These are phyloP conservation scores for Dioscorea alata DNA, from an alignment of 106 monocot genomes.

Conservation along the genomic window DNA sequence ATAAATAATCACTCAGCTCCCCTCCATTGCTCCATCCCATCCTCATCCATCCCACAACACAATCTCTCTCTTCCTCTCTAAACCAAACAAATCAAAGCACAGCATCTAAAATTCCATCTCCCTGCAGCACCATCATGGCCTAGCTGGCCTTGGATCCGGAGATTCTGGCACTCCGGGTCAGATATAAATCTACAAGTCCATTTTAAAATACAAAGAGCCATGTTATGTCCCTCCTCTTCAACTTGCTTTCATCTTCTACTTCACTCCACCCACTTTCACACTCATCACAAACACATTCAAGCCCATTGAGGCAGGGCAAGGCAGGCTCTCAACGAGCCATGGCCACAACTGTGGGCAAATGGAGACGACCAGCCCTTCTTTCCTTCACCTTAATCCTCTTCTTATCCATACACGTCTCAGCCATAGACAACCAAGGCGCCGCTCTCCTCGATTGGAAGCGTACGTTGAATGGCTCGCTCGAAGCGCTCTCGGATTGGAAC, in stretches of 20 bases:
- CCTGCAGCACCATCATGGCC: constrained; percentile 14
- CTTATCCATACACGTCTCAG: constrained; percentile 4
- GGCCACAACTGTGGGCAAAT: neutral
- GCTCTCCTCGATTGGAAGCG: constrained; percentile 68
- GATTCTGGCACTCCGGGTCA: constrained; percentile 30
- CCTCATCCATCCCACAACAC: neutral
- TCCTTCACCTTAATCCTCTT: constrained; percentile 1
- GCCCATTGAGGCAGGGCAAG: no score
- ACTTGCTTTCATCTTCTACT: neutral
- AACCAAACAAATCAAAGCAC: neutral
- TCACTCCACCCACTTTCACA: neutral
- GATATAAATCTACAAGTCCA: neutral
- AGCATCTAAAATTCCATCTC: constrained; percentile 1
- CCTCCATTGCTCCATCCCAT: neutral
- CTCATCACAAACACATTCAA: neutral
- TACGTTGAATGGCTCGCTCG: constrained; percentile 25
- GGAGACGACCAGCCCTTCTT: neutral
- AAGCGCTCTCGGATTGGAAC: constrained; percentile 41
- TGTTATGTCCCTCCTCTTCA: constrained; percentile 3
- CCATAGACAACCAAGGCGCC: constrained; percentile 33
- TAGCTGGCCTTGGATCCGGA: constrained; percentile 63
- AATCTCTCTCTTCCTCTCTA: neutral
- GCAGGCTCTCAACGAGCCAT: neutral
- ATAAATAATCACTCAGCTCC: neutral
- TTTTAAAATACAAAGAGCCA: neutral